Base-by-base conservation (phyloP, 768 basidiomycete genomes). In the Suillus luteus region DNA sequence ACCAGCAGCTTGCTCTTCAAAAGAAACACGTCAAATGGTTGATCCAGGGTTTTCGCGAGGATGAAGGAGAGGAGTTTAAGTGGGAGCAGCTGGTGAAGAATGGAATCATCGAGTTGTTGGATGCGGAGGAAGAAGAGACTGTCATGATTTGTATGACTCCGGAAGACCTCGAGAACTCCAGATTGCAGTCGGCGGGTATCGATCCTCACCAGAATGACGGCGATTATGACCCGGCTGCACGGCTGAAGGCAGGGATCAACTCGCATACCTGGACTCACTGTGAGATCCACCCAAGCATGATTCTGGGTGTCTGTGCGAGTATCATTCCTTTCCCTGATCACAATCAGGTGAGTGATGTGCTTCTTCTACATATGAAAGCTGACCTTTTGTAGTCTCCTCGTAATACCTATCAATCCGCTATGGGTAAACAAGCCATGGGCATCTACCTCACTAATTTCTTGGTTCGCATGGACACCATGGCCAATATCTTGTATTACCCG, bases 371-470 rank as follows among this genome's bases (percentile, higher is more conserved):
- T 54, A 57, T 55, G 61, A 31, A 4, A 55, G 52, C 46, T 37
- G 55, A 65, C 62, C 69, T 22, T 63, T 37, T 61, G 38, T 11
- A 99, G 93, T 99, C 96, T 64, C 96, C 96, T 68, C 97, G 96
- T 87, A 99, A 99, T 74, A 99, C 96, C 5, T 99, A 99, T 73
- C 96, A 99, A 80, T 99, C 96, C 52, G 96, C 96, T 60, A 99
- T 99, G 96, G 97, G 97, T 70, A 99, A 99, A 80, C 96, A 99
- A 86, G 96, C 96, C 12, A 99, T 99, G 96, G 96, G 97, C 59
- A 95, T 99, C 68, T 97, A 92, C 78, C 84, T 99, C 41, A 99
- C 96, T 41, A 99, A 99, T 78, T 99, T 96, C 84, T 86, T 97
- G 69, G 91, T 98, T 69, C 94, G 96, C 61, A 96, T 99, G 95